A percentile compares a stretch with the other conserved stretches of the same genome.
Conservation (phyloP, 768 basidiomycete species). For the Leccinum obscurum region DNA sequence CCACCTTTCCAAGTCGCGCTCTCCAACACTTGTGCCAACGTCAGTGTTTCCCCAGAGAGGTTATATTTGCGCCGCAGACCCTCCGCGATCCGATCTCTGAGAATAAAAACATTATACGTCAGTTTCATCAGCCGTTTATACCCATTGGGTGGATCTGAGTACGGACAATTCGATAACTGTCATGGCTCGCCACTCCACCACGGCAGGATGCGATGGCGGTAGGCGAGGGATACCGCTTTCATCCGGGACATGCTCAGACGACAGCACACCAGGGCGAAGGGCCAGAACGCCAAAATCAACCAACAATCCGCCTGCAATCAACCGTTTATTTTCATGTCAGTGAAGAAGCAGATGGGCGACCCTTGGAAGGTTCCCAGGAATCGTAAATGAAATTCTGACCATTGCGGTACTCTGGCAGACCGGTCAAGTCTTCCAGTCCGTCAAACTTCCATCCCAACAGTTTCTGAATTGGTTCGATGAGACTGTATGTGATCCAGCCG, state of each 20-base stretch:
- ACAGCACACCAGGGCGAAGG: constrained; percentile 58
- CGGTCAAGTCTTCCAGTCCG: constrained; percentile 83
- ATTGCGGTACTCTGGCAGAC: constrained; percentile 93
- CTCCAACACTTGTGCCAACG: constrained; percentile 87
- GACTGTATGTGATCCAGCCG: constrained; percentile 89
- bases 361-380: background rate
- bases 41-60: constrained; percentile 52
- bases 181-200: constrained; percentile 96
- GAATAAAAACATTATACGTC: constrained; percentile 5
- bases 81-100: constrained; percentile 77
- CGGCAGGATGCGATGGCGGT: constrained; percentile 78
- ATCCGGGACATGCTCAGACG: constrained; percentile 44
- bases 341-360: background rate
- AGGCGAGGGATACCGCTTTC: constrained; percentile 55
- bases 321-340: background rate
- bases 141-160: constrained; percentile 1
- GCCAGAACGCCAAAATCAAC: constrained; percentile 80
- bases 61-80: constrained; percentile 62
- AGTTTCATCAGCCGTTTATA: constrained; percentile 3
- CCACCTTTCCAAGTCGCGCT: constrained; percentile 98
- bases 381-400: constrained; percentile 37
- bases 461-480: constrained; percentile 81
- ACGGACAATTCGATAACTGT: constrained; percentile 90
- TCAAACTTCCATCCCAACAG: constrained; percentile 80
- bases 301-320: constrained; percentile 71